These are phyloP conservation scores for Globisporangium parvum DNA, from an alignment of 352 stramenopile genomes.

Conservation along the genomic window DNA sequence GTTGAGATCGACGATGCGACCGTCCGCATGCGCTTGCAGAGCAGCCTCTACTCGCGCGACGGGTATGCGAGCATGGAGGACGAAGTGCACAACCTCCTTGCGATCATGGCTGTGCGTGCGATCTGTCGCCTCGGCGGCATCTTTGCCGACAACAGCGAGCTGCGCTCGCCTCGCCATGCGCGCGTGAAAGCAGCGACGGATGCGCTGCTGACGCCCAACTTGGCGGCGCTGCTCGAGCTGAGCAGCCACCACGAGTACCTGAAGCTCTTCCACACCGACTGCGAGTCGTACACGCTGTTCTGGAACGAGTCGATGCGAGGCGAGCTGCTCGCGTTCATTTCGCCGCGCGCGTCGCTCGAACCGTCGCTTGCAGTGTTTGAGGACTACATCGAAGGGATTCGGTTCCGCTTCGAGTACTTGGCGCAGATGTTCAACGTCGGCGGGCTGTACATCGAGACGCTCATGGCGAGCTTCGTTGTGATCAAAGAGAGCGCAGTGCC, in stretches of 20 bases:
- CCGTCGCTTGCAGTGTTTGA: constrained; percentile 28
- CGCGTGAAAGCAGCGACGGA: constrained; percentile 38
- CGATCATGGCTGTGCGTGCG: constrained; percentile 60
- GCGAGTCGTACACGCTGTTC: constrained; percentile 73
- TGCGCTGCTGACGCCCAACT: constrained; percentile 69
- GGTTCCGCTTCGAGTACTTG: constrained; percentile 69
- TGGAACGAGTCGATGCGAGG: constrained; percentile 76
- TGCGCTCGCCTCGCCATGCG: constrained; percentile 36
- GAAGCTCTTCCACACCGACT: constrained; percentile 75
- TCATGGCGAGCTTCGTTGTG: constrained; percentile 63
- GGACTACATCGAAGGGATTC: constrained; percentile 38
- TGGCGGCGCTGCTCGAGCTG: constrained; percentile 49
- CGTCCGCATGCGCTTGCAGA: constrained; percentile 35
- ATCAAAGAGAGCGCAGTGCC: constrained; percentile 50
- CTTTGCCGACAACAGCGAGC: constrained; percentile 43
- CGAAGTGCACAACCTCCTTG: constrained; percentile 67
- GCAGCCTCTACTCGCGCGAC: constrained; percentile 26
- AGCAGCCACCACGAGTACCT: constrained; percentile 79
- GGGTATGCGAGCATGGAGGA: constrained; percentile 34
- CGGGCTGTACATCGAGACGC: constrained; percentile 68
- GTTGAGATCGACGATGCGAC: constrained; percentile 45
- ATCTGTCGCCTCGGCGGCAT: constrained; percentile 66
- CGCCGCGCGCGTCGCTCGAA: constrained; percentile 29
- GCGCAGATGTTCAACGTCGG: constrained; percentile 57
- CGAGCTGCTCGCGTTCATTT: constrained; percentile 52